These are phyloP conservation scores for Pulicaria dysenterica DNA, from an alignment of 129 eudicot species.

Conservation along the genomic window DNA sequence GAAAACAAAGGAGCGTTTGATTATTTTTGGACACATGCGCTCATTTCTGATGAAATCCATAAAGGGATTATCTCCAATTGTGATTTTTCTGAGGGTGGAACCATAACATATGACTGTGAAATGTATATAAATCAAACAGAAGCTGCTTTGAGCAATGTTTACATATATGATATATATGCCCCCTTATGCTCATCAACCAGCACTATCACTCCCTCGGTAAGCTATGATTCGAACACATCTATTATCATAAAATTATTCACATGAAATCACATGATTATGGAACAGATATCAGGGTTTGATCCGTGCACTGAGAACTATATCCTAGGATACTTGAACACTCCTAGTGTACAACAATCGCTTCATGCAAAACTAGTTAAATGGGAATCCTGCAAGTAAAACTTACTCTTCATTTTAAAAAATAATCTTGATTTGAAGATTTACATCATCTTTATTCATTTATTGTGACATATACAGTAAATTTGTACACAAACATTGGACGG, in stretches of 20 bases:
- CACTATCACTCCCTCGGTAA: constrained; percentile 45
- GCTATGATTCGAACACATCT: neutral
- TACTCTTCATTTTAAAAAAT: constrained; percentile 1
- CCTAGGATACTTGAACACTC: constrained; percentile 49
- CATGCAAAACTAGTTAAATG: constrained; percentile 60
- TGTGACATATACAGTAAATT: constrained; percentile 10
- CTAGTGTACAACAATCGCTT: constrained; percentile 54
- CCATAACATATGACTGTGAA: constrained; percentile 35
- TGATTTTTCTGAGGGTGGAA: constrained; percentile 42
- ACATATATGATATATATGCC: constrained; percentile 51
- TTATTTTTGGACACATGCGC: constrained; percentile 52
- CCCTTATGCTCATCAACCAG: constrained; percentile 47
- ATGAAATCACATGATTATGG: constrained; percentile 5
- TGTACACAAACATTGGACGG: constrained; percentile 28
- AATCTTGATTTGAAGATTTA: neutral
- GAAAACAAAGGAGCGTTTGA: constrained; percentile 39
- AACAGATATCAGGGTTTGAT: constrained; percentile 56
- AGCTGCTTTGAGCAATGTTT: constrained; percentile 35
- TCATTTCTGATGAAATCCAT: constrained; percentile 56
- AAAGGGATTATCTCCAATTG: constrained; percentile 47
- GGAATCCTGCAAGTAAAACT: constrained; percentile 56
- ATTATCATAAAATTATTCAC: neutral
- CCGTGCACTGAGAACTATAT: constrained; percentile 59
- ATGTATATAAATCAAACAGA: constrained; percentile 19
- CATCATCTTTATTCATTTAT: neutral